Evolutionary conservation across 768 basidiomycete genomes (phyloP), one percentile per base, ranked within the genome.

Genomic region (Rhizopogon vinicolor): DNA sequence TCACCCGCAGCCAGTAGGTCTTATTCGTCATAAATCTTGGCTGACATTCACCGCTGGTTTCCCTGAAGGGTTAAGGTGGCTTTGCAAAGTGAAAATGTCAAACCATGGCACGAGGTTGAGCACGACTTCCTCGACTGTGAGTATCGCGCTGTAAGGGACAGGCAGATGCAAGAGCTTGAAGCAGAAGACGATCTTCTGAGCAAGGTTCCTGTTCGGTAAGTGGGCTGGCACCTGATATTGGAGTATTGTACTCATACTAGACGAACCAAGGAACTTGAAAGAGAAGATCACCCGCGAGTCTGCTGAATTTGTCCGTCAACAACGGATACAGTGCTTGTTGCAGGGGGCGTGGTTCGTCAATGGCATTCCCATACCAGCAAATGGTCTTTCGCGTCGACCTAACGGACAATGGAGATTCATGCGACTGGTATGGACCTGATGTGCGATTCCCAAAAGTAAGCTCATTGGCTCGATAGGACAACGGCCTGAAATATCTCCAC

Each of bases 311-410:
- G 89, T 97, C 19, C 79, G 87, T 41, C 86, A 89, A 66, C 93
- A 97, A 69, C 80, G 93, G 52, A 87, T 94, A 64, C 87, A 91
- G 60, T 95, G 93, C 64, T 71, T 97, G 40, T 73, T 92, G 44
- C 87, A 93, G 66, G 93, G 93, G 33, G 89, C 91, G 19, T 97
- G 93, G 93, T 95, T 97, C 69, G 82, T 91, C 59, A 93, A 87
- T 63, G 92, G 85, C 1, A 72, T 88, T 40, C 84, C 85, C 0
- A 71, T 77, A 41, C 60, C 72, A 25, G 63, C 73, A 14, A 78
- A 78, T 16, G 67, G 65, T 9, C 64, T 74, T 13, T 64, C 76
- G 44, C 80, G 84, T 45, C 78, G 86, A 42, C 83, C 85, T 2
- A 79, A 70, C 29, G 76, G 83, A 40, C 84, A 84, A 2, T 96